Percentiles rank a stretch among this genome's conserved stretches.
These are phyloP conservation scores for Aphelidium insulamus DNA, from an alignment of 371 early-diverging fungal species.

Conservation along the genomic window DNA sequence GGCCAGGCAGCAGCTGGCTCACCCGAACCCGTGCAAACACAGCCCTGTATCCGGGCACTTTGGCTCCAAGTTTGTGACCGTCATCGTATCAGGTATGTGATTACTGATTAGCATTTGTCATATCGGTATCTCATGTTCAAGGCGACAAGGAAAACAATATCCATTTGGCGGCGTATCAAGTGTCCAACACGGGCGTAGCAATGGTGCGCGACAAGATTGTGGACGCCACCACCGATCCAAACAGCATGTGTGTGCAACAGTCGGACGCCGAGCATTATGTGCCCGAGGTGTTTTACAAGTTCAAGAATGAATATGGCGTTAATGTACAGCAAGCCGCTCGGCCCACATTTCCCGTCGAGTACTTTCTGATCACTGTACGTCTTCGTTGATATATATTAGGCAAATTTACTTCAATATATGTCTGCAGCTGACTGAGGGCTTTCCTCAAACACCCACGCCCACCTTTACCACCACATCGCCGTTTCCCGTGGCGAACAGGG, in stretches of 20 bases:
- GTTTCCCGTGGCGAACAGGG: constrained; percentile 49
- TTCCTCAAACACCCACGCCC: constrained; percentile 57
- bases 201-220: constrained; percentile 82
- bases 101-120: constrained; percentile 2
- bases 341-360: constrained; percentile 89
- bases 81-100: constrained; percentile 51
- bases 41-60: constrained; percentile 44
- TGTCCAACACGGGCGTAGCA: constrained; percentile 74
- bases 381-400: background rate
- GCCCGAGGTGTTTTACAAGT: constrained; percentile 88
- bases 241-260: constrained; percentile 63
- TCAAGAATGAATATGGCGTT: constrained; percentile 76
- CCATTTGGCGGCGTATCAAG: constrained; percentile 74
- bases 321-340: constrained; percentile 62
- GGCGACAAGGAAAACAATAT: constrained; percentile 53
- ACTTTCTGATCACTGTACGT: constrained; percentile 75
- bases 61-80: constrained; percentile 81
- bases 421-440: constrained; percentile 70
- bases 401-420: background rate
- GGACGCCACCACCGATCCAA: constrained; percentile 70
- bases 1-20: constrained; percentile 60
- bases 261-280: constrained; percentile 58
- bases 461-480: constrained; percentile 29
- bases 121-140: constrained; percentile 8
- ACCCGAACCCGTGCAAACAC: constrained; percentile 48